phyloP scores from a whole-genome alignment of 2,329 filamentous ascomycete genomes.

The Aspergillus brasiliensis region DNA sequence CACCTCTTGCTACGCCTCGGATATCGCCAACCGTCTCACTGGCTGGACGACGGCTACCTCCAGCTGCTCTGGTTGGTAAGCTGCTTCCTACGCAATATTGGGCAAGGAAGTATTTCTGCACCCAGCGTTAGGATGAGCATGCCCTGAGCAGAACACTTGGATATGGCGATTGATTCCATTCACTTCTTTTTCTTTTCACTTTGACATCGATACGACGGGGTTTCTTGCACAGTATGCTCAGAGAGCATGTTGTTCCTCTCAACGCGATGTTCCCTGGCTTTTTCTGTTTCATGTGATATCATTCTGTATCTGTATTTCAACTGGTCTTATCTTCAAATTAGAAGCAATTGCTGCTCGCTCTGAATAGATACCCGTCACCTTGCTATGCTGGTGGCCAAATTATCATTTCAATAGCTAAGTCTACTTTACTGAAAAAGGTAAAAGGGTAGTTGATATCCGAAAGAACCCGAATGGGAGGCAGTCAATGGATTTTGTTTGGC shows the following conservation, averaged over 20 bases:
- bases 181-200: not conserved
- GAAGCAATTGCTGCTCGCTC: not conserved
- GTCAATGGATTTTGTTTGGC: too few species aligned
- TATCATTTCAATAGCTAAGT: too few species aligned
- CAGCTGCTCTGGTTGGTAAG: not conserved
- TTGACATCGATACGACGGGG: not conserved
- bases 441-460: too few species aligned
- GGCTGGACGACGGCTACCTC: slow-evolving; percentile 28
- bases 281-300: not conserved
- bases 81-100: not conserved
- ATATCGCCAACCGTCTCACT: slow-evolving; percentile 32
- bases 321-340: not conserved
- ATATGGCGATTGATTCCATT: too few species aligned
- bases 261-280: not conserved
- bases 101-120: too few species aligned
- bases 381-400: too few species aligned
- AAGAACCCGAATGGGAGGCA: too few species aligned
- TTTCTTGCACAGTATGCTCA: not conserved
- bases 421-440: too few species aligned
- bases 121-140: not conserved
- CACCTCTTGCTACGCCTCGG: slow-evolving; percentile 32
- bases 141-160: too few species aligned
- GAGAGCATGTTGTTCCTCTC: not conserved
- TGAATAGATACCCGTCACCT: not conserved
- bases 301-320: not conserved